Base-by-base conservation (phyloP, 768 basidiomycete species). In the Lentinula aciculospora region DNA sequence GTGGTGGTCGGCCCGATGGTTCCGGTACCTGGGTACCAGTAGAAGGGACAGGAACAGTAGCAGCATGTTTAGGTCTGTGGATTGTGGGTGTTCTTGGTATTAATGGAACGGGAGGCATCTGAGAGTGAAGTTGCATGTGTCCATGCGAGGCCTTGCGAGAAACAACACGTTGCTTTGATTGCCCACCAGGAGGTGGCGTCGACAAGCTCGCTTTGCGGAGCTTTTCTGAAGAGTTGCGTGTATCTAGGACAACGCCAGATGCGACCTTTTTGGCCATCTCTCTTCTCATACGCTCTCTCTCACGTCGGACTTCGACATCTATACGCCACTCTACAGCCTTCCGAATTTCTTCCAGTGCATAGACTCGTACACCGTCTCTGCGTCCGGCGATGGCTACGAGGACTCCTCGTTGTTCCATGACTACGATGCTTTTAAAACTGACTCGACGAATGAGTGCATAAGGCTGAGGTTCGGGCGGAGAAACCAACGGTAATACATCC, bases 341-440 rank as follows among this genome's bases (percentile, higher is more conserved):
- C 69, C 85, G 89, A 12, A 94, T 82, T 65, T 94, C 92, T 58
- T 93, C 91, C 15, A 94, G 75, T 17, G 92, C 92, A 68, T 94
- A 94, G 17, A 94, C 92, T 34, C 92, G 81, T 44, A 94, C 91
- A 3, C 92, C 91, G 61, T 93, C 90, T 63, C 92, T 75, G 60
- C 92, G 76, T 8, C 92, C 92, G 15, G 92, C 92, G 60, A 94
- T 92, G 12, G 92, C 91, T 8, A 94, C 92, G n/a, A 94, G 73
- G 0, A 94, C 90, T 6, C 91, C 92, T 29, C 92, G 86, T 65
- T 93, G 89, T 64, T 94, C 92, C 92, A 94, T 94, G 13, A 94
- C 87, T 0, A 94, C 88, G n/a, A 94, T 86, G 57, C 81, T 84
- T 66, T 92, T 93, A 71, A 94, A 94, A 34, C 81, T 79, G 53